These are phyloP conservation scores for Dalbergia cochinchinensis DNA, from an alignment of 306 rosid species.

Conservation along the genomic window DNA sequence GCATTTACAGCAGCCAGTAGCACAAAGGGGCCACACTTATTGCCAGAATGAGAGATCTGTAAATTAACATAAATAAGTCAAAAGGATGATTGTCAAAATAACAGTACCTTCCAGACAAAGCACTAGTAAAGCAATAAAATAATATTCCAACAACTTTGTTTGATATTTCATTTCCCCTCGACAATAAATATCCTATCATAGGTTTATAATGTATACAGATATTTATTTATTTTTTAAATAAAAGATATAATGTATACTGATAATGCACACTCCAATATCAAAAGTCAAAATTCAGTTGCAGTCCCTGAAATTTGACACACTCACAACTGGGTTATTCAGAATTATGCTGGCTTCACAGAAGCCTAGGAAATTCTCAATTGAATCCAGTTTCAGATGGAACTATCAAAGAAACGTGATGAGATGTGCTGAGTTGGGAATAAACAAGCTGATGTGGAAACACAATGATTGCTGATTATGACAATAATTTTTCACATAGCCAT, in stretches of 20 bases:
- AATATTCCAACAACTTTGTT: slow-evolving; percentile 22
- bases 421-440: neutral
- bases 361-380: neutral
- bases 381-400: slow-evolving; percentile 2
- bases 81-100: slow-evolving; percentile 29
- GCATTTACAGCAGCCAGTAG: slow-evolving; percentile 69
- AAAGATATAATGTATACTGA: too few relatives aligned
- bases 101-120: slow-evolving; percentile 16
- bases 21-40: slow-evolving; percentile 57
- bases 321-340: neutral
- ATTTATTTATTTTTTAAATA: too few relatives aligned
- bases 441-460: neutral
- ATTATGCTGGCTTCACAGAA: neutral
- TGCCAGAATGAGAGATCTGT: slow-evolving; percentile 81
- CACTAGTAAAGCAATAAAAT: slow-evolving; percentile 27
- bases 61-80: slow-evolving; percentile 42
- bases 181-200: neutral
- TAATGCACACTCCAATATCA: neutral
- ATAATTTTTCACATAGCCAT: slow-evolving; percentile 11
- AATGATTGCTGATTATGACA: neutral
- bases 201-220: neutral
- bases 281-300: neutral
- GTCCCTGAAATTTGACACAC: neutral
- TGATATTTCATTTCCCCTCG: neutral
- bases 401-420: neutral